These are phyloP conservation scores for Taxillus chinensis DNA, from an alignment of 164 flowering plant genomes.

Conservation along the genomic window DNA sequence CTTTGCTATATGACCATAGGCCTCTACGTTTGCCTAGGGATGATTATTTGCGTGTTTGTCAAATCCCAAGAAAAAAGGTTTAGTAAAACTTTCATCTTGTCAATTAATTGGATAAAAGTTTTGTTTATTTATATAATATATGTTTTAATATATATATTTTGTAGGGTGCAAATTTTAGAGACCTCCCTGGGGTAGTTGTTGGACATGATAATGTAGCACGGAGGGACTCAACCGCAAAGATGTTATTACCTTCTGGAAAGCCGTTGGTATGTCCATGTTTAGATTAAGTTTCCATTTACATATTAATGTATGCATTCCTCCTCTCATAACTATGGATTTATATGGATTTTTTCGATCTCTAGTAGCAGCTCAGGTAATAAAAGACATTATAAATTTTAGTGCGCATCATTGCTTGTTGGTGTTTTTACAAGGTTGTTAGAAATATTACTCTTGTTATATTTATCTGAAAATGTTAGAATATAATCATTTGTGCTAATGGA, in stretches of 20 bases:
- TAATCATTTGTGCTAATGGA: too few relatives aligned
- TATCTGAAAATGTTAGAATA: too few relatives aligned
- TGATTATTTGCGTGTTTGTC: constrained; percentile 39
- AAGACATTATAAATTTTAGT: too few relatives aligned
- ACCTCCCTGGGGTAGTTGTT: constrained; percentile 50
- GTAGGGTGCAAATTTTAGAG: constrained; percentile 57
- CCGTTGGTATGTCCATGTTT: constrained; percentile 23
- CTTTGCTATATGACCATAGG: constrained; percentile 41
- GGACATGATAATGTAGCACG: constrained; percentile 34
- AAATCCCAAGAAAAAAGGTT: constrained; percentile 46
- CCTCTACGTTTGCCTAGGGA: constrained; percentile 30
- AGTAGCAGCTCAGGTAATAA: too few relatives aligned
- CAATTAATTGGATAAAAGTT: not conserved
- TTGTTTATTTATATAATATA: not conserved
- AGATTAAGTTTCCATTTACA: not conserved
- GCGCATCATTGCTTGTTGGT: too few relatives aligned
- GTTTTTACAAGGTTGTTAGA: too few relatives aligned
- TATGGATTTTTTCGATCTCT: too few relatives aligned
- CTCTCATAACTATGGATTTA: too few relatives aligned
- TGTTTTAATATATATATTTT: constrained; percentile 4
- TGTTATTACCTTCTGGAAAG: constrained; percentile 44
- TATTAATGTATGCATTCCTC: too few relatives aligned
- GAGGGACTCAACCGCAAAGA: constrained; percentile 29
- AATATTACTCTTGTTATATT: too few relatives aligned
- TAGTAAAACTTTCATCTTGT: constrained; percentile 1